Conservation (phyloP, 164 flowering plant genomes). For the Malania oleifera region DNA sequence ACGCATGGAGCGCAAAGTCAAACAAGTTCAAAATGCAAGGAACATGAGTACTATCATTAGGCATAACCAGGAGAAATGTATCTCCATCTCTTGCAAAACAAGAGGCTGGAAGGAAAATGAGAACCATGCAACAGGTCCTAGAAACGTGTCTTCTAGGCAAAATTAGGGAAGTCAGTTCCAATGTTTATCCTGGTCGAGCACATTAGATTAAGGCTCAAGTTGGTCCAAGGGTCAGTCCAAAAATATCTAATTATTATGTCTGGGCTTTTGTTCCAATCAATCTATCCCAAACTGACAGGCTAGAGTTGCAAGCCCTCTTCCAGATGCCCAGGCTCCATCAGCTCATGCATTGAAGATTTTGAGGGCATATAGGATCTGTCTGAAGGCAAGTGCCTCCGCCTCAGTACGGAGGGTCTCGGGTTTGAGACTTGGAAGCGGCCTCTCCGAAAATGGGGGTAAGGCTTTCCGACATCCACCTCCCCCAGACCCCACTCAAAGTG, state of each 20-base stretch:
- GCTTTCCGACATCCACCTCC: too few relatives aligned
- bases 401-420: too few relatives aligned
- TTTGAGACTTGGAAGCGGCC: too few relatives aligned
- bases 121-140: not conserved
- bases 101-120: not conserved
- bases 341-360: too few relatives aligned
- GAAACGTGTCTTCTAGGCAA: not conserved
- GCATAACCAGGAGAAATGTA: not conserved
- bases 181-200: not conserved
- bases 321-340: too few relatives aligned
- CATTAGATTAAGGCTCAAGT: not conserved
- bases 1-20: not conserved
- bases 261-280: not conserved
- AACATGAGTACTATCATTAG: not conserved
- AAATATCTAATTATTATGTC: not conserved
- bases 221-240: not conserved
- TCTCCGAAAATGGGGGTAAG: too few relatives aligned
- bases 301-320: not conserved
- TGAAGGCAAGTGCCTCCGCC: too few relatives aligned
- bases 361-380: too few relatives aligned
- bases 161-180: not conserved
- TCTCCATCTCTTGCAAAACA: not conserved
- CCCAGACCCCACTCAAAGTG: too few relatives aligned
- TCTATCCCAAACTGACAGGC: not conserved
- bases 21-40: not conserved